Evolutionary conservation across 2,329 filamentous ascomycete species (phyloP).

Genomic region (Phaeomoniella chlamydospora): DNA sequence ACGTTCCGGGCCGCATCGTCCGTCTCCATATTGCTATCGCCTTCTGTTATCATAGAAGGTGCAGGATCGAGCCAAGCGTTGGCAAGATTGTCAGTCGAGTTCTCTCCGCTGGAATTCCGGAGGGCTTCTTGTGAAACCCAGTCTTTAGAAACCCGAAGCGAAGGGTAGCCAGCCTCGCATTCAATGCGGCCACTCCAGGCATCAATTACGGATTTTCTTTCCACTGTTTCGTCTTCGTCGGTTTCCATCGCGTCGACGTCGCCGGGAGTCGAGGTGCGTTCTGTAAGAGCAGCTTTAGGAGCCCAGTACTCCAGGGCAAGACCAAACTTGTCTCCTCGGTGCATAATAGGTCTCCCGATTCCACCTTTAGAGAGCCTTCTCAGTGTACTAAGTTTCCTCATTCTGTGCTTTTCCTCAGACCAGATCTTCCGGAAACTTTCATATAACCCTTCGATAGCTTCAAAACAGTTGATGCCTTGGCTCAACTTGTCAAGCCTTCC

Average conservation of each 20-base stretch:
- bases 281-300: constrained; percentile 16
- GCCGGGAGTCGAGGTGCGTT: constrained; percentile 6
- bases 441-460: constrained; percentile 27
- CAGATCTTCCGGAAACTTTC: constrained; percentile 26
- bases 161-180: constrained; percentile 29
- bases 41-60: constrained; percentile 17
- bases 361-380: constrained; percentile 25
- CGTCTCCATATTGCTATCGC: constrained; percentile 19
- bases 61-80: constrained; percentile 25
- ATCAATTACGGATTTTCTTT: constrained; percentile 9
- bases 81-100: constrained; percentile 13
- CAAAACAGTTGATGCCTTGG: constrained; percentile 29
- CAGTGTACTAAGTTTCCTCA: constrained; percentile 15
- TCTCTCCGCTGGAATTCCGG: constrained; percentile 11
- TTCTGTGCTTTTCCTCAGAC: constrained; percentile 22
- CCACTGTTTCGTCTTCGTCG: constrained; percentile 8
- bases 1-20: constrained; percentile 22
- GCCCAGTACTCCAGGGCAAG: constrained; percentile 28
- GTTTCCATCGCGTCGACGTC: constrained; percentile 14
- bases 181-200: constrained; percentile 24
- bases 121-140: constrained; percentile 24
- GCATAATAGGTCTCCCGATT: constrained; percentile 25
- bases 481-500: constrained; percentile 28
- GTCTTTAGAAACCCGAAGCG: constrained; percentile 26
- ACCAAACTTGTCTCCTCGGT: constrained; percentile 22